Base-by-base conservation (phyloP, 2,329 filamentous ascomycete species). In the Aspergillus luchuensis region DNA sequence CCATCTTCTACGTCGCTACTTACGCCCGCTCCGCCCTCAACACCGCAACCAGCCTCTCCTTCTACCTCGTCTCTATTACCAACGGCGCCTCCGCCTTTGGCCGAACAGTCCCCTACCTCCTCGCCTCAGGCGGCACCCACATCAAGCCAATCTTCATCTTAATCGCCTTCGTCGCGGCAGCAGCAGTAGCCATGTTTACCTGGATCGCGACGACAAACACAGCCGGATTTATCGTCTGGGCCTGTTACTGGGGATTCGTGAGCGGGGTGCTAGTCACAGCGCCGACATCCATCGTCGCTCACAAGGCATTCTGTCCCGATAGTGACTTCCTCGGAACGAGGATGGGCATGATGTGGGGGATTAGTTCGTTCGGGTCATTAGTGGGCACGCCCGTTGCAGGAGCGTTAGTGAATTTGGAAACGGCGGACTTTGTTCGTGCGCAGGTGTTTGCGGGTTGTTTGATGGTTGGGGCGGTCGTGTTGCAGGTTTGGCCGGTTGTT, bases 31-130 rank as follows among this genome's bases (percentile, higher is more conserved):
- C 69, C 5, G 72, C 76, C 2, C 76, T 81, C 41, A 80, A 88
- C 61, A 70, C 87, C 4, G 71, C 72, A 2, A 84, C 83, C 1
- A 68, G 68, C 21, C 65, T 82, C 5, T 76, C 76, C 1, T 71
- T 75, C 15, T 84, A 85, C 60, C 73, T 85, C 23, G 71, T 85
- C 4, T 73, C 83, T 2, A 80, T 85, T 50, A 76, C 84, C 53
- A 85, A 85, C 68, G 81, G 79, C 1, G 77, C 80, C 0, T 81
- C 81, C 0, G 73, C 83, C 7, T 74, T 81, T 7, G 83, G 84
- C 0, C 78, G 84, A 6, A 72, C 84, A 1, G 67, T 82, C 0
- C 82, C 81, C 0, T 78, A 79, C 4, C 74, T 80, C 7, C 61
- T 84, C 4, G 33, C 33, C 33, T 36, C 33, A 11, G 33, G 33